These are phyloP conservation scores for Amauroascus verrucosus DNA, from an alignment of 2,329 filamentous ascomycete genomes.

Conservation along the genomic window DNA sequence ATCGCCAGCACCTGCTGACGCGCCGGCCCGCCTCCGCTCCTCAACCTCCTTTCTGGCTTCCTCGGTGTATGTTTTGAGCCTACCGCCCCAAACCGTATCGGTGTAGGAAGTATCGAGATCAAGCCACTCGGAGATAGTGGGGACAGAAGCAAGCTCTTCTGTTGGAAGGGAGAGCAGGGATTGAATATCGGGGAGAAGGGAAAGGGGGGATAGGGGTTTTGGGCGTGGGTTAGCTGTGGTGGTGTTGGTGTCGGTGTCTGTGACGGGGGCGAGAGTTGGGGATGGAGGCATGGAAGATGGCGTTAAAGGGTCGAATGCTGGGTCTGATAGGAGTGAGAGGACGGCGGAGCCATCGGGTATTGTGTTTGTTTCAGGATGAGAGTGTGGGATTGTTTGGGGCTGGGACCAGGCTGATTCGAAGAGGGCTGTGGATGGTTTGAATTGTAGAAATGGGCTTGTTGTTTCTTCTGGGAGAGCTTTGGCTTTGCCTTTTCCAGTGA, in stretches of 20 bases:
- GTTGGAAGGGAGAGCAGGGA: conserved; percentile 13
- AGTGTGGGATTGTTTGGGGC: not conserved
- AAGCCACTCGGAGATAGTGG: conserved; percentile 17
- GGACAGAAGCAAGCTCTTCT: conserved; percentile 8
- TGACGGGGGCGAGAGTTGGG: conserved; percentile 25
- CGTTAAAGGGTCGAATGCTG: conserved; percentile 25
- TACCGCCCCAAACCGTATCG: conserved; percentile 17
- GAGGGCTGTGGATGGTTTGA: not conserved
- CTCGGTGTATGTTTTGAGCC: conserved; percentile 14
- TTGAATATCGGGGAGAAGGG: conserved; percentile 16
- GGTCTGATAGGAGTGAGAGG: conserved; percentile 29
- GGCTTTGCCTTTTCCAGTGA: conserved; percentile 16
- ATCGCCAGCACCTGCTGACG: not conserved
- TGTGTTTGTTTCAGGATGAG: not conserved
- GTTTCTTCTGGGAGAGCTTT: conserved; percentile 11
- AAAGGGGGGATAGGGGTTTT: conserved; percentile 1
- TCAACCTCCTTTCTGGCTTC: conserved; percentile 17
- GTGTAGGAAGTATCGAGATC: conserved; percentile 15
- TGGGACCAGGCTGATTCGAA: conserved; percentile 20
- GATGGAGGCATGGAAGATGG: conserved; percentile 27
- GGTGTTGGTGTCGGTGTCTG: conserved; percentile 17
- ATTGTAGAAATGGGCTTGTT: not conserved
- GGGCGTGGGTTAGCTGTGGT: not conserved
- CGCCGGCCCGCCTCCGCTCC: conserved; percentile 5
- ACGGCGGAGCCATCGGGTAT: conserved; percentile 36